A percentile compares a stretch with the other conserved stretches of the same genome.
Evolutionary conservation across 768 basidiomycete genomes (phyloP).

Genomic region (Infundibulicybe gibba): DNA sequence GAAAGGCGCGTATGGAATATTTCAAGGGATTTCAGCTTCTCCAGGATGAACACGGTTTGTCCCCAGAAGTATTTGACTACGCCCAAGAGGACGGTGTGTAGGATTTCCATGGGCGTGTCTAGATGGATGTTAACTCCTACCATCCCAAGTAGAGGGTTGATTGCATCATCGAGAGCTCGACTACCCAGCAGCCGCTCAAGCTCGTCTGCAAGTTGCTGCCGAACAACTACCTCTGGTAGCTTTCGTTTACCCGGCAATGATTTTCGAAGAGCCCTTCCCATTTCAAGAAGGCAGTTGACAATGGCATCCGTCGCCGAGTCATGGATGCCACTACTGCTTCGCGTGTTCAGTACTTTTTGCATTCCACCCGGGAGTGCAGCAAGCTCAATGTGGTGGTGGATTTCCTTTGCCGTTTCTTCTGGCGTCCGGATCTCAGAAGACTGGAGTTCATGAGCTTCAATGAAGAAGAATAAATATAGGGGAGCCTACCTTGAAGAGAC

Average conservation of each 20-base stretch:
- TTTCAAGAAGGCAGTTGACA: not conserved
- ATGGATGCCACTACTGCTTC: not conserved
- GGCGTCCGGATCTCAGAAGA: not conserved
- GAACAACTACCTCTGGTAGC: not conserved
- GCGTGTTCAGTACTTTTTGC: not conserved
- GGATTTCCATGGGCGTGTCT: slow-evolving; percentile 26
- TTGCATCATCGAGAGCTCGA: not conserved
- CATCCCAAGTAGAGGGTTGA: not conserved
- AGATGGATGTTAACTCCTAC: slow-evolving; percentile 21
- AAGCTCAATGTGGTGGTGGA: not conserved
- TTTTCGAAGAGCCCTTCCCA: not conserved
- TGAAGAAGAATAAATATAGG: not conserved
- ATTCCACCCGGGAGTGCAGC: not conserved
- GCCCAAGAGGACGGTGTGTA: slow-evolving; percentile 29
- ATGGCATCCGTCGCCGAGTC: not conserved
- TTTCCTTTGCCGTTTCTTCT: not conserved
- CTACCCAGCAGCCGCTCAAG: not conserved
- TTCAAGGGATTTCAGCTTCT: slow-evolving; percentile 13
- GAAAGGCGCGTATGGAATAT: not conserved
- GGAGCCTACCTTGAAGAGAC: not conserved
- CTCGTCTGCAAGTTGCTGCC: not conserved
- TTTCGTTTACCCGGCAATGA: not conserved
- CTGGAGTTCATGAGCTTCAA: not conserved
- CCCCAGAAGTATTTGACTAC: slow-evolving; percentile 29
- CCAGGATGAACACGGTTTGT: slow-evolving; percentile 16